Conservation (phyloP, 345 rosid species). For the Cochlearia excelsa region DNA sequence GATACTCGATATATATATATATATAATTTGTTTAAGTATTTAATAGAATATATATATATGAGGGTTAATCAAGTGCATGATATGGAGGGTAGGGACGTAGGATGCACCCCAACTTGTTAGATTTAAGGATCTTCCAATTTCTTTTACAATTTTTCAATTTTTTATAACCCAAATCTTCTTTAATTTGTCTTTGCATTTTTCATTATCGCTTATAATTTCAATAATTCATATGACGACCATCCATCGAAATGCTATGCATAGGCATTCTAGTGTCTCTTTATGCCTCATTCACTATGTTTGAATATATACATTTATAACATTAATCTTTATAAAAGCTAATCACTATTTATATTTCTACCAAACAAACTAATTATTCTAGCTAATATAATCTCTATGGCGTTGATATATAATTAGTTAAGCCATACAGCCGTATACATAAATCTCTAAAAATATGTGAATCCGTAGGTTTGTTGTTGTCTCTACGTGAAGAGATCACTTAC, state of each 20-base stretch:
- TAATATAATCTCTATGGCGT: neutral
- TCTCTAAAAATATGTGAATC: too few species aligned
- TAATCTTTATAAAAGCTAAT: neutral
- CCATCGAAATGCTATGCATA: slow-evolving; percentile 23
- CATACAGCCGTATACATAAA: too few species aligned
- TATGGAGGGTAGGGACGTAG: slow-evolving; percentile 36
- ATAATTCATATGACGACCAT: slow-evolving; percentile 12
- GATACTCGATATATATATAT: too few species aligned
- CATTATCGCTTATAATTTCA: slow-evolving; percentile 16
- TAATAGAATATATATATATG: neutral
- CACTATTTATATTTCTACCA: neutral
- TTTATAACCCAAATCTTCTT: slow-evolving; percentile 6
- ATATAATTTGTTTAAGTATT: too few species aligned
- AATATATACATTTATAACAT: too few species aligned
- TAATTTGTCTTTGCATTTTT: slow-evolving; percentile 10
- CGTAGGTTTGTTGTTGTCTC: too few species aligned
- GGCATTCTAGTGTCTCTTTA: slow-evolving; percentile 24
- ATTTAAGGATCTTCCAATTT: slow-evolving; percentile 33
- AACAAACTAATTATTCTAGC: neutral
- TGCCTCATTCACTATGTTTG: neutral
- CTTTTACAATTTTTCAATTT: neutral
- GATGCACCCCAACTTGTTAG: slow-evolving; percentile 39
- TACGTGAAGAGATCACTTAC: too few species aligned
- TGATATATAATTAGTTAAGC: neutral
- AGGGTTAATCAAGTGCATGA: neutral